Evolutionary conservation across 768 basidiomycete species (phyloP), one percentile per base, ranked within the genome.

Genomic region (Lentinula lateritia): DNA sequence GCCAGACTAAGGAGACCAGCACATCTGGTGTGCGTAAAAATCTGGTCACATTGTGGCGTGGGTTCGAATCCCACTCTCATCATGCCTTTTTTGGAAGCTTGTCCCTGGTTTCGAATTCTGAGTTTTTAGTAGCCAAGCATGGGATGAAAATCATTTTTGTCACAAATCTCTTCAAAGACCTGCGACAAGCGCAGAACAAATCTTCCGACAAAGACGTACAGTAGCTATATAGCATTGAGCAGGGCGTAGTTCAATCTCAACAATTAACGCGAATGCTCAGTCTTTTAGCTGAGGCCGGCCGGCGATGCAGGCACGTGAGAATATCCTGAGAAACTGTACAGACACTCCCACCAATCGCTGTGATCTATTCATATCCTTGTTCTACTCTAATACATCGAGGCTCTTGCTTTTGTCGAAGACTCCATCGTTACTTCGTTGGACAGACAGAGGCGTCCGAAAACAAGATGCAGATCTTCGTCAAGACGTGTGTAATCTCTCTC

Each of bases 381-480:
- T 32, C 52, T 41, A 6, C 20, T 9, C 5, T 36, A 54, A 4
- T 8, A 12, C 6, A n/a, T 42, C 10, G 67, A 77, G 79, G 80
- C 78, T 79, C 81, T 82, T 83, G 84, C 86, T 87, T 87, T 89
- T 80, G 86, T 93, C 89, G 76, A 93, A 85, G 92, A 94, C 90
- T 93, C 92, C 92, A 94, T 76, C 91, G 85, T 85, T 86, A 84
- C 65, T 70, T 86, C 88, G 90, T 86, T 93, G 92, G 92, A 93
- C 77, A 93, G 92, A 90, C 87, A 76, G 74, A 81, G 77, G 89
- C 87, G 79, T 87, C 83, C 81, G 78, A 68, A 69, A 66, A 64
- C 68, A 81, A 77, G 70, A 96, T 97, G 95, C 95, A 97, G 80
- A 98, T 97, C 74, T 98, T 98, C 78, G 95, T 98, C 62, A 98